Conservation (phyloP, 169 alveolate species). For the Toxoplasma gondii region DNA sequence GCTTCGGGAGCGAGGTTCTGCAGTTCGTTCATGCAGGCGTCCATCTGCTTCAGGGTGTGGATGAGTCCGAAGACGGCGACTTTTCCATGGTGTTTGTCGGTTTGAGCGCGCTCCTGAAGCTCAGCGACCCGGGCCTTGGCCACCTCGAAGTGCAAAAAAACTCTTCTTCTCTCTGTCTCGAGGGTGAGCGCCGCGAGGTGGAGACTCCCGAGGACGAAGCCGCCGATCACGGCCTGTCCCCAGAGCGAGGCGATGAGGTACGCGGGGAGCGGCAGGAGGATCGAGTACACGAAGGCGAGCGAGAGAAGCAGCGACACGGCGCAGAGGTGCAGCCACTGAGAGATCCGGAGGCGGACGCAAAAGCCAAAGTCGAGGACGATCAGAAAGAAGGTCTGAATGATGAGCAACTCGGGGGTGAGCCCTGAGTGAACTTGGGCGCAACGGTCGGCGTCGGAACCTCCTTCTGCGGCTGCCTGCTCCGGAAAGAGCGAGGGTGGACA, state of each 20-base stretch:
- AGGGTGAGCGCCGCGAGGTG: conserved; percentile 1
- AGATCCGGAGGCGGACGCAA: background rate
- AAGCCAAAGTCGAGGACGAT: background rate
- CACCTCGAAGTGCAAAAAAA: background rate
- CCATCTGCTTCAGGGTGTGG: background rate
- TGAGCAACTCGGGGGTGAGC: background rate
- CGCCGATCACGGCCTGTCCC: background rate
- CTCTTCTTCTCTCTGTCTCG: background rate
- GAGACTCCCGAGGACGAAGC: background rate
- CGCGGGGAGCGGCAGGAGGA: background rate
- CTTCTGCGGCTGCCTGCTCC: background rate
- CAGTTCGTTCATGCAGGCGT: background rate
- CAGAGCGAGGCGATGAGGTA: conserved; percentile 9
- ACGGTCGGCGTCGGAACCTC: background rate
- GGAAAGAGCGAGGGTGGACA: background rate
- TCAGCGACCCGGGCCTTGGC: conserved; percentile 16
- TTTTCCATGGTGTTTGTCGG: background rate
- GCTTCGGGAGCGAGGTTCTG: background rate
- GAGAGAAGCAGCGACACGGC: background rate
- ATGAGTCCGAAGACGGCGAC: conserved; percentile 34
- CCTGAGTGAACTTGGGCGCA: background rate
- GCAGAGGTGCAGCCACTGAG: conserved; percentile 19
- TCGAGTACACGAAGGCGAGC: background rate
- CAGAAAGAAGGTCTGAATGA: background rate
- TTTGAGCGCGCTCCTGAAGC: background rate